A percentile compares a stretch with the other conserved stretches of the same genome.
Evolutionary conservation across 495 filamentous ascomycete species (phyloP).

Genomic region (Neurospora pannonica): DNA sequence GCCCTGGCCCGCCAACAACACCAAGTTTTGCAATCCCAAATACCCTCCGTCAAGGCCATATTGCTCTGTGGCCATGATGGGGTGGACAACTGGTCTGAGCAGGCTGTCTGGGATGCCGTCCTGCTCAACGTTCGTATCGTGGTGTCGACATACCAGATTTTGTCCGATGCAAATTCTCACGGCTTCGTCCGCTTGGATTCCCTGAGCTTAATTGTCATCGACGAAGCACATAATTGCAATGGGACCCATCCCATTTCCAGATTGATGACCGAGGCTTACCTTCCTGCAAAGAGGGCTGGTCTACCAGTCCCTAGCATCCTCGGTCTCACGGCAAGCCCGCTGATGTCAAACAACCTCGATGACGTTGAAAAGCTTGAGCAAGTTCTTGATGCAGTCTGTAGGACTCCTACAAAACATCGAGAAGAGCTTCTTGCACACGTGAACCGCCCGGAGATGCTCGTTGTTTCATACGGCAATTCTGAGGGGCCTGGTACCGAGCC

Average conservation of each 20-base stretch:
- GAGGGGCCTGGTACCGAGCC: neutral
- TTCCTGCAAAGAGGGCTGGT: constrained; percentile 23
- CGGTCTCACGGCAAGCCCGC: constrained; percentile 78
- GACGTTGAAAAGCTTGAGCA: constrained; percentile 55
- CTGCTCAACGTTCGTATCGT: constrained; percentile 61
- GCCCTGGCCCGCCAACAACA: constrained; percentile 66
- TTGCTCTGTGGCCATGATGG: constrained; percentile 59
- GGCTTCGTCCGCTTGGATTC: constrained; percentile 63
- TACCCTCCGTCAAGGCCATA: constrained; percentile 53
- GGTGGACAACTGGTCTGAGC: constrained; percentile 66
- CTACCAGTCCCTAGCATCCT: constrained; percentile 58
- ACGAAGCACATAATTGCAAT: constrained; percentile 76
- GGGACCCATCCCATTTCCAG: constrained; percentile 55
- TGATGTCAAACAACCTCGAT: constrained; percentile 46
- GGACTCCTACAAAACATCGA: constrained; percentile 61
- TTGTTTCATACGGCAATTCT: constrained; percentile 34
- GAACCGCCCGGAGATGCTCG: constrained; percentile 54
- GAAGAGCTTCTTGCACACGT: constrained; percentile 60
- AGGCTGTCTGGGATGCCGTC: constrained; percentile 62
- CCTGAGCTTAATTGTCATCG: constrained; percentile 70
- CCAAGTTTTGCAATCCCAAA: constrained; percentile 48
- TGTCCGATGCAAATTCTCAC: constrained; percentile 71
- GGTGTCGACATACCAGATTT: constrained; percentile 66
- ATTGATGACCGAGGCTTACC: constrained; percentile 75
- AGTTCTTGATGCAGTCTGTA: constrained; percentile 66